These are phyloP conservation scores for Russula dissimulans DNA, from an alignment of 768 basidiomycete genomes.

Conservation along the genomic window DNA sequence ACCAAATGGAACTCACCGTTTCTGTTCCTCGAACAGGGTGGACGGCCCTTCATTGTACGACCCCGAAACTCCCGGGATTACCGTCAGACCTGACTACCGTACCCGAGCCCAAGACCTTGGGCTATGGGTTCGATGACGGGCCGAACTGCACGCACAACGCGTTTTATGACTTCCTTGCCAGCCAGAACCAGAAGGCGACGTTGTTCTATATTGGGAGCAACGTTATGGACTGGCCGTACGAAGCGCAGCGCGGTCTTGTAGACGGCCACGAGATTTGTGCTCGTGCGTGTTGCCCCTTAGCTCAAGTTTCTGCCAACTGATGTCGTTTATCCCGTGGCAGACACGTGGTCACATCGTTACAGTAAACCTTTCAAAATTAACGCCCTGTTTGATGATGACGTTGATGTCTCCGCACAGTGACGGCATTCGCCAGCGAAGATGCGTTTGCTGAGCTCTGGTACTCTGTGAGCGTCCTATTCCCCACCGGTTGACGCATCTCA, in stretches of 20 bases:
- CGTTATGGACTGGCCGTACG: conserved; percentile 45
- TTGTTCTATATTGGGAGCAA: conserved; percentile 59
- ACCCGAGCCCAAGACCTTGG: conserved; percentile 50
- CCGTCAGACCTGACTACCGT: conserved; percentile 36
- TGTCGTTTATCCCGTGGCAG: neutral
- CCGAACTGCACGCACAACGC: conserved; percentile 57
- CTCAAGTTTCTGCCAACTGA: neutral
- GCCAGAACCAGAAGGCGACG: conserved; percentile 52
- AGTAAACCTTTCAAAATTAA: conserved; percentile 21
- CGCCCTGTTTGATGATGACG: neutral
- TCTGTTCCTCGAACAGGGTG: conserved; percentile 28
- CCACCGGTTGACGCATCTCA: neutral
- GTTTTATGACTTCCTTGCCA: conserved; percentile 46
- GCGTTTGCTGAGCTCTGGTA: conserved; percentile 77
- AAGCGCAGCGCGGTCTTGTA: conserved; percentile 42
- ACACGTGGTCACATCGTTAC: conserved; percentile 48
- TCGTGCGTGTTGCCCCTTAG: conserved; percentile 33
- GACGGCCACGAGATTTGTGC: conserved; percentile 50
- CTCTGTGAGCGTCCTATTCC: conserved; percentile 30
- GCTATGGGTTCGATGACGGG: conserved; percentile 57
- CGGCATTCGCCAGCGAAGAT: conserved; percentile 48
- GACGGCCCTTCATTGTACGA: conserved; percentile 35
- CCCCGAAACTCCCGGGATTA: conserved; percentile 38
- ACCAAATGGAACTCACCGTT: neutral
- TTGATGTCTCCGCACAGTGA: conserved; percentile 32